Conservation (phyloP, 2,329 filamentous ascomycete species). For the Colletotrichum viniferum region DNA sequence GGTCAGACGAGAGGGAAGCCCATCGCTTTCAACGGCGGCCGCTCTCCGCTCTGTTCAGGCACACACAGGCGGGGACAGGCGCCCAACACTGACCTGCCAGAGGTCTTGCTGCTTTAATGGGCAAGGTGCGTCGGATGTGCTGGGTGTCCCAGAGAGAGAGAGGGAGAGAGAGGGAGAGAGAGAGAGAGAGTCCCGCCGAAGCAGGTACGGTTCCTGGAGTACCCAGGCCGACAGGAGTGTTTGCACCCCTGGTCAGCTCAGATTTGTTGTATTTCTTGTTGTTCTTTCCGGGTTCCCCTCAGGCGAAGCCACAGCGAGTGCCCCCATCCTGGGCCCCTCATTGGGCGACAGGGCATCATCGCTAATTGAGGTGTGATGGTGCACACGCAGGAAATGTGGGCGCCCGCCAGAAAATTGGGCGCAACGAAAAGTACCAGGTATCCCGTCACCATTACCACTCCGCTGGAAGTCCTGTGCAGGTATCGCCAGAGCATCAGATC, state of each 20-base stretch:
- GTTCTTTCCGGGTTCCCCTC: neutral
- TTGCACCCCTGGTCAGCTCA: neutral
- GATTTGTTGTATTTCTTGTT: neutral
- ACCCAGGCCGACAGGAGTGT: neutral
- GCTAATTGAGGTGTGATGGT: conserved; percentile 7
- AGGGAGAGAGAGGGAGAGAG: neutral
- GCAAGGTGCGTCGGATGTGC: neutral
- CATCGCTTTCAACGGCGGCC: neutral
- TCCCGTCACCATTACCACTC: conserved; percentile 28
- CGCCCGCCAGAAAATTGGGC: neutral
- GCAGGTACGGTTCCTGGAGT: neutral
- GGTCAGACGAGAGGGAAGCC: neutral
- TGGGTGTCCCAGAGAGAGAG: neutral
- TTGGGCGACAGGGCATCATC: conserved; percentile 6
- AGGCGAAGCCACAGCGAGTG: neutral
- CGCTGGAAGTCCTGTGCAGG: conserved; percentile 23
- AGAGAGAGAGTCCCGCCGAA: neutral
- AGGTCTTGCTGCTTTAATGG: conserved; percentile 12
- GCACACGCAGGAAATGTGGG: conserved; percentile 11
- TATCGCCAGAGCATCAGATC: conserved; percentile 17
- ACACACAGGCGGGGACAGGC: conserved; percentile 4
- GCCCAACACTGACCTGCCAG: neutral
- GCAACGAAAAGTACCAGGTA: neutral
- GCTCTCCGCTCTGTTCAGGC: neutral
- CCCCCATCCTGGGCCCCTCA: conserved; percentile 7